phyloP scores from a whole-genome alignment of 2,329 filamentous ascomycete species.

The Fusarium udum region DNA sequence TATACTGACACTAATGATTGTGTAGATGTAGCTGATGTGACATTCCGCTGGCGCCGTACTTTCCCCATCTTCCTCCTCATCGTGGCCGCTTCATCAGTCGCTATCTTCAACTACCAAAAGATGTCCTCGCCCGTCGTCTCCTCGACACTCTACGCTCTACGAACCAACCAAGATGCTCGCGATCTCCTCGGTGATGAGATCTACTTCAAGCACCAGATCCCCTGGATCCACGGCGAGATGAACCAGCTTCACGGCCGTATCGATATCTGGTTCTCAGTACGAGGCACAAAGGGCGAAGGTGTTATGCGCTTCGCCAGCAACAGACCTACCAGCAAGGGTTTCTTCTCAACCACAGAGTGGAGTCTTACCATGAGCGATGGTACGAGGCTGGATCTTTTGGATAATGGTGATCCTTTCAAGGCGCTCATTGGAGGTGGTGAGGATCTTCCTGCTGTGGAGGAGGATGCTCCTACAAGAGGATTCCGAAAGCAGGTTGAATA shows the following conservation, averaged over 20 bases:
- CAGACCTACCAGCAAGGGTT: conserved; percentile 66
- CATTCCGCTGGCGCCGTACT: conserved; percentile 73
- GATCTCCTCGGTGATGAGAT: conserved; percentile 86
- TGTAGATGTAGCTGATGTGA: conserved; percentile 54
- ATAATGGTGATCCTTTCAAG: conserved; percentile 75
- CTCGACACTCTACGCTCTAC: conserved; percentile 89
- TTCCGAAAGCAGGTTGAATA: conserved; percentile 60
- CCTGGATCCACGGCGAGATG: conserved; percentile 87
- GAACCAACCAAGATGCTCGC: conserved; percentile 79
- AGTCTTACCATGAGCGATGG: conserved; percentile 76
- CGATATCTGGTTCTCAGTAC: conserved; percentile 86
- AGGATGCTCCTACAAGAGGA: conserved; percentile 55
- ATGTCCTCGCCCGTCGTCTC: conserved; percentile 86
- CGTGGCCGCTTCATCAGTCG: conserved; percentile 76
- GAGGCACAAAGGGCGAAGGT: conserved; percentile 75
- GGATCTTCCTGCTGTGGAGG: conserved; percentile 48
- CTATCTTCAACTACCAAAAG: conserved; percentile 99
- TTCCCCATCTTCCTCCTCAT: conserved; percentile 82
- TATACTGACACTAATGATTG: not conserved
- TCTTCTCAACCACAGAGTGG: conserved; percentile 93
- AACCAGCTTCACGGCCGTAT: conserved; percentile 94
- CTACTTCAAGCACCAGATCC: conserved; percentile 80
- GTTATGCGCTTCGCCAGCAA: conserved; percentile 84
- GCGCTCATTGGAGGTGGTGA: conserved; percentile 58
- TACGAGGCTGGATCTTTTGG: conserved; percentile 75